Percentiles rank a stretch among this genome's conserved stretches.
Evolutionary conservation across 2,329 filamentous ascomycete species (phyloP).

Genomic region (Fusarium nodosum): DNA sequence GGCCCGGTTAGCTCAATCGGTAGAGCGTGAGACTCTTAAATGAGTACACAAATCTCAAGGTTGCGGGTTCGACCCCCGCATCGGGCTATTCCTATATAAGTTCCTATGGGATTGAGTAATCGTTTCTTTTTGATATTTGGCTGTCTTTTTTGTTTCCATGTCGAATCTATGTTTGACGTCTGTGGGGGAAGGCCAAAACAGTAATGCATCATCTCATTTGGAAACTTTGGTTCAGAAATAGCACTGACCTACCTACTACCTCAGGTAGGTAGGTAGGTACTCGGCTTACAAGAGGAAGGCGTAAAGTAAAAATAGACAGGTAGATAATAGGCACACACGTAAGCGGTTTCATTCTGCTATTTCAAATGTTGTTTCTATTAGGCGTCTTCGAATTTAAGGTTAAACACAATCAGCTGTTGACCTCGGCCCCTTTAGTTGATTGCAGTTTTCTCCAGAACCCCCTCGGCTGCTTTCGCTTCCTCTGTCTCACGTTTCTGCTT

Average conservation of each 20-base stretch:
- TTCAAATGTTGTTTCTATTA: not conserved
- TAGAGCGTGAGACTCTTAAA: slow-evolving; percentile 80
- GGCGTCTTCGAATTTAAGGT: not conserved
- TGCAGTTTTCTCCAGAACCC: slow-evolving; percentile 22
- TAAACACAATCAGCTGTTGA: not conserved
- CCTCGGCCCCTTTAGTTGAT: slow-evolving; percentile 3
- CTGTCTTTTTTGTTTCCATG: not conserved
- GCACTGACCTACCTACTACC: not conserved
- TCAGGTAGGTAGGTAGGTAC: not conserved
- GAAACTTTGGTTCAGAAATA: not conserved
- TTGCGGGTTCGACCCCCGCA: slow-evolving; percentile 67
- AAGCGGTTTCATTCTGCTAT: not conserved
- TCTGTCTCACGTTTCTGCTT: slow-evolving; percentile 22
- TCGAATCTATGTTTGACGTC: not conserved
- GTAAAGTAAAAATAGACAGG: not conserved
- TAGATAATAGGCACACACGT: not conserved
- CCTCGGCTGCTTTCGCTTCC: slow-evolving; percentile 11
- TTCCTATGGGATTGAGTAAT: slow-evolving; percentile 29
- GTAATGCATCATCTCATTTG: not conserved
- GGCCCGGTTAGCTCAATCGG: slow-evolving; percentile 59
- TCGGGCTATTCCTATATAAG: slow-evolving; percentile 52
- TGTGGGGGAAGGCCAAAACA: not conserved
- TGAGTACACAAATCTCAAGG: slow-evolving; percentile 62
- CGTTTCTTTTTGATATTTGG: not conserved
- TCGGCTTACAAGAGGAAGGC: not conserved